Conservation (phyloP, 345 rosid species). For the Eucalyptus tenuipes region DNA sequence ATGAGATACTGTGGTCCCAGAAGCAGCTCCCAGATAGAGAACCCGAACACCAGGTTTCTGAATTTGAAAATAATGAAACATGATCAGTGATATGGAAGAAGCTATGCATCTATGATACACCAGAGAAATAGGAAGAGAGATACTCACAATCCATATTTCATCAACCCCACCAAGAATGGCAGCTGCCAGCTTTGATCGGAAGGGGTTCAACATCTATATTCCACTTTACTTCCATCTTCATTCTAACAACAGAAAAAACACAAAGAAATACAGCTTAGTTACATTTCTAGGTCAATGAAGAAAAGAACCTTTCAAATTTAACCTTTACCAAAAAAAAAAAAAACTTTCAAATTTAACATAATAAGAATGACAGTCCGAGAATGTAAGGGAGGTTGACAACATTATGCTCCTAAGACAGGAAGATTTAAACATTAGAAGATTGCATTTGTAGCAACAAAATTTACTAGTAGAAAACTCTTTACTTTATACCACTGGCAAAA, state of each 20-base stretch:
- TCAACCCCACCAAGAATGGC: conserved; percentile 99
- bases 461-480: neutral
- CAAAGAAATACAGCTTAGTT: neutral
- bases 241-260: conserved; percentile 2
- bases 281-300: neutral
- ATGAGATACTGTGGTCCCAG: conserved; percentile 96
- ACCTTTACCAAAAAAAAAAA: too few species aligned
- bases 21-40: conserved; percentile 94
- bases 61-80: neutral
- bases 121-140: neutral
- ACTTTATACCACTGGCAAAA: neutral
- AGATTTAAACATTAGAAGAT: neutral
- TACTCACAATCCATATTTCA: conserved; percentile 79
- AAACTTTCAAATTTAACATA: neutral
- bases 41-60: conserved; percentile 94
- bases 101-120: neutral
- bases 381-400: neutral
- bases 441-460: neutral
- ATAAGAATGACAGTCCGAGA: neutral
- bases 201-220: conserved; percentile 95
- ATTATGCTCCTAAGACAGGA: neutral
- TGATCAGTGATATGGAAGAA: neutral
- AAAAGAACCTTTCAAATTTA: neutral
- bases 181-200: conserved; percentile 95
- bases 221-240: conserved; percentile 88